Evolutionary conservation across 495 filamentous ascomycete genomes (phyloP), one percentile per base, ranked within the genome.

Genomic region (Aspergillus bridgeri): DNA sequence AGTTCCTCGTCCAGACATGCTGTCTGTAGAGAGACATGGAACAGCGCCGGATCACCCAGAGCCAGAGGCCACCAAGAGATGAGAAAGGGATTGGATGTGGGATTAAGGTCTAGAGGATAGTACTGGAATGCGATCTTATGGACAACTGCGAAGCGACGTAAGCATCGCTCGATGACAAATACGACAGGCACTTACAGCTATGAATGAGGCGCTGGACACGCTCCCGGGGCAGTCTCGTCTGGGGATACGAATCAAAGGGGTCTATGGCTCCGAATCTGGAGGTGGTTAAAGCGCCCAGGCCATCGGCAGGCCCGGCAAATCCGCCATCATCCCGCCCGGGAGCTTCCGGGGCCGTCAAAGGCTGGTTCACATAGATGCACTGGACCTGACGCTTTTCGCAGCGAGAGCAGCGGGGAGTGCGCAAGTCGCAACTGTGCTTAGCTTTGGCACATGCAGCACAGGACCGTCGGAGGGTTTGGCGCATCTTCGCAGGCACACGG

Each of bases 31-130:
- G 77, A 78, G 27, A 82, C 79, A 56, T 81, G 76, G 46, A 82
- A 81, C 21, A 82, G 46, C n/a, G 77, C 78, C 2, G 79, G 78
- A 52, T 81, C 79, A 0, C 66, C 72, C 3, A 82, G 67, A 5
- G 79, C 77, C 18, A 79, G 65, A 3, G 79, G 80, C 80, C 80
- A 81, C 80, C 80, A 82, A 3, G 77, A 81, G 11, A 80, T 64
- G 27, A 82, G 64, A 60, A 81, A 81, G 0, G 80, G 79, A 61
- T 81, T 82, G 33, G 80, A 75, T 5, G 59, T 65, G 3, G 71
- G 53, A 52, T 69, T 77, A 7, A 81, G 59, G 42, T 82, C 80
- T 24, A 82, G 71, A 2, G 79, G 80, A 57, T 82, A 82, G 54
- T 80, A 82, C 53, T 80, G 71, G 50, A 82, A 82, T 0, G 79